Conservation (phyloP, 176 grass and related monocot species). For the Elaeis guineensis region DNA sequence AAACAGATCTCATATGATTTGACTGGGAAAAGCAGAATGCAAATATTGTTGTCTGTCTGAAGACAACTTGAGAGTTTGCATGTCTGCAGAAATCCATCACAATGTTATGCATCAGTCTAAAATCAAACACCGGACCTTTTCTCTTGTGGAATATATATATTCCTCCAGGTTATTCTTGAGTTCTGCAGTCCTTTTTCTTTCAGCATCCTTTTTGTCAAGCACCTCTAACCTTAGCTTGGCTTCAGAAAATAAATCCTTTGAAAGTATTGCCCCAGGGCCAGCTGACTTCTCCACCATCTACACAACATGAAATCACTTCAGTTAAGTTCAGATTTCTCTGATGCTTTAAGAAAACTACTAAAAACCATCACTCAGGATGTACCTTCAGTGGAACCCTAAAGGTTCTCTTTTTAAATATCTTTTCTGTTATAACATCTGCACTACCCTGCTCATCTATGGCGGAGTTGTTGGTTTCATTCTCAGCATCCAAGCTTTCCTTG, state of each 20-base stretch:
- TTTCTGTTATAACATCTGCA: slow-evolving; percentile 63
- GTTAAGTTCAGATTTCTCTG: neutral
- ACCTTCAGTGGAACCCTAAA: slow-evolving; percentile 98
- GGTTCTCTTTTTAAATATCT: slow-evolving; percentile 89
- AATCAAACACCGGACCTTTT: slow-evolving; percentile 53
- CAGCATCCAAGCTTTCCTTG: slow-evolving; percentile 37
- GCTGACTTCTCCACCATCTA: slow-evolving; percentile 63
- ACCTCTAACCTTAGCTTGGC: slow-evolving; percentile 86
- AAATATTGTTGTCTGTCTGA: too few relatives aligned
- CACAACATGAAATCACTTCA: neutral
- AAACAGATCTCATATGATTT: too few relatives aligned
- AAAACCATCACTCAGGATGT: slow-evolving; percentile 13
- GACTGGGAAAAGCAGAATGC: too few relatives aligned
- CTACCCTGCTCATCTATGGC: slow-evolving; percentile 33
- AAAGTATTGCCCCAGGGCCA: slow-evolving; percentile 58
- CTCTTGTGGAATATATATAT: slow-evolving; percentile 96
- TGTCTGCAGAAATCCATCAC: neutral
- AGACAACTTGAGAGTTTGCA: neutral
- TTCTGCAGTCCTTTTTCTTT: slow-evolving; percentile 83
- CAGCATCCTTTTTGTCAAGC: slow-evolving; percentile 83
- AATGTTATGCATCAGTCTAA: neutral
- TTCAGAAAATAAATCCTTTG: slow-evolving; percentile 72
- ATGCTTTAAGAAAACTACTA: neutral
- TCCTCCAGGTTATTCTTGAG: slow-evolving; percentile 91
- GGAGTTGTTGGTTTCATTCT: slow-evolving; percentile 26